These are phyloP conservation scores for Phyllosticta citrichinensis DNA, from an alignment of 2,329 filamentous ascomycete genomes.

Conservation along the genomic window DNA sequence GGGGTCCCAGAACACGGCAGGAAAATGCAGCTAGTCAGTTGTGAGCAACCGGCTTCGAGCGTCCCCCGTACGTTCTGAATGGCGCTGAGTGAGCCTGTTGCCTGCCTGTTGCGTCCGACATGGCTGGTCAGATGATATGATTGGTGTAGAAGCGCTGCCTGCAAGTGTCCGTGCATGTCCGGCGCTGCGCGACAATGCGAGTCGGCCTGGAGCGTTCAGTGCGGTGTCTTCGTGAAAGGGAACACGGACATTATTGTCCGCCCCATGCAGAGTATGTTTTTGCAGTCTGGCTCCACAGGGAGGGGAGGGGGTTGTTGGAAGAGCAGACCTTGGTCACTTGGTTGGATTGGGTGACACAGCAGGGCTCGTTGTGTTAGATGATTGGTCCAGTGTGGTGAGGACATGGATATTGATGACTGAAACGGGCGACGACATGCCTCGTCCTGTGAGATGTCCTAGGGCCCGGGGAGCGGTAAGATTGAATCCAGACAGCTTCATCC, in stretches of 20 bases:
- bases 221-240: background rate
- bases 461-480: background rate
- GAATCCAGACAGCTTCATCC: background rate
- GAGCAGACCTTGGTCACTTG: background rate
- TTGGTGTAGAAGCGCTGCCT: background rate
- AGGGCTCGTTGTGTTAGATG: background rate
- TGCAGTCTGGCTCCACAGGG: background rate
- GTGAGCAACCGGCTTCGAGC: background rate
- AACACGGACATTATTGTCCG: background rate
- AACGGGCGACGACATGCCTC: background rate
- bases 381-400: background rate
- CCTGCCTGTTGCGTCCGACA: background rate
- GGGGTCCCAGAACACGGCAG: background rate
- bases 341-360: background rate
- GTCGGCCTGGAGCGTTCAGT: background rate
- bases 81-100: background rate
- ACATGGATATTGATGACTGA: background rate
- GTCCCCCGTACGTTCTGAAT: background rate
- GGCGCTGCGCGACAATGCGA: background rate
- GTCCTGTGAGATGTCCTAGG: background rate
- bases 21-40: background rate
- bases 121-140: background rate
- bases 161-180: background rate
- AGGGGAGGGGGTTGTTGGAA: background rate
- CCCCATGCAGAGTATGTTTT: background rate